Evolutionary conservation across 2,329 filamentous ascomycete genomes (phyloP).

Genomic region (Coniella lustricola): DNA sequence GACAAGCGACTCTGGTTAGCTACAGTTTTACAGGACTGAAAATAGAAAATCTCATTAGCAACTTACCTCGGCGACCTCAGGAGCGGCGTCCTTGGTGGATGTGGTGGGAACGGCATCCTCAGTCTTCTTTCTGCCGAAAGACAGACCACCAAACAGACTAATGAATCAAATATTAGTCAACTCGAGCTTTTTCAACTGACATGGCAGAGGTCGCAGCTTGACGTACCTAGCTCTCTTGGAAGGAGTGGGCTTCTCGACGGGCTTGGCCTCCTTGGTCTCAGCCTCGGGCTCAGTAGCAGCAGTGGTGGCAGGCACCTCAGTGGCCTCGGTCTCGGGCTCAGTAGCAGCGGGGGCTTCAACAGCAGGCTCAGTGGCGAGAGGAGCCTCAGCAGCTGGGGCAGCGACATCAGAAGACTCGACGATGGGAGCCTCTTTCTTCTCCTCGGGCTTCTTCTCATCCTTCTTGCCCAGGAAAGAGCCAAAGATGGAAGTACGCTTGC

Average conservation of each 20-base stretch:
- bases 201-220: not conserved
- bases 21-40: not conserved
- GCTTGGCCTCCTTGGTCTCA: constrained; percentile 22
- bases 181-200: not conserved
- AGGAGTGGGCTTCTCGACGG: constrained; percentile 38
- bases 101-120: constrained; percentile 35
- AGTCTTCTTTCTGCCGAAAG: constrained; percentile 52
- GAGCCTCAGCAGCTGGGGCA: constrained; percentile 28
- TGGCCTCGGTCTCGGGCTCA: constrained; percentile 14
- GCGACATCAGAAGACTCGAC: constrained; percentile 23
- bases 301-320: constrained; percentile 22
- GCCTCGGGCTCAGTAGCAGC: constrained; percentile 20
- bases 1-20: not conserved
- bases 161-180: constrained; percentile 16
- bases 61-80: constrained; percentile 34
- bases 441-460: constrained; percentile 38
- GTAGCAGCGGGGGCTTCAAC: constrained; percentile 27
- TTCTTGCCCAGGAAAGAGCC: constrained; percentile 51
- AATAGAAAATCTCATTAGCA: not conserved
- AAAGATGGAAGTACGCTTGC: constrained; percentile 61
- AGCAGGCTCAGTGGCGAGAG: constrained; percentile 15
- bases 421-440: constrained; percentile 33
- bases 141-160: constrained; percentile 49
- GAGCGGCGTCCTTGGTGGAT: constrained; percentile 35
- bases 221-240: constrained; percentile 46